phyloP scores from a whole-genome alignment of 164 flowering plant genomes.

The Berberis thunbergii region DNA sequence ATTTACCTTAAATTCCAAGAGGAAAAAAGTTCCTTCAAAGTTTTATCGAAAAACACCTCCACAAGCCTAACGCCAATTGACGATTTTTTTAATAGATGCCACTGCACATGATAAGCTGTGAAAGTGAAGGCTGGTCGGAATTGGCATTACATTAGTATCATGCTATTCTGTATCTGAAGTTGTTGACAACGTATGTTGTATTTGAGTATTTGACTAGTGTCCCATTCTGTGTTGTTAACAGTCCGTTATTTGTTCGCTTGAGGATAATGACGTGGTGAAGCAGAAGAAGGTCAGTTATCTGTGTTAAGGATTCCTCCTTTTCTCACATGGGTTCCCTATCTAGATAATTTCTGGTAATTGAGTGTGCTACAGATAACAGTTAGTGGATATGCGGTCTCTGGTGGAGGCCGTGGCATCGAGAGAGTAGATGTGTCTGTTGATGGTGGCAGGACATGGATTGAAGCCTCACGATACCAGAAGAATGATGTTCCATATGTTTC shows the following conservation, averaged over 20 bases:
- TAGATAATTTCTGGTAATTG: background rate
- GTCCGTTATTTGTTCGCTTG: conserved; percentile 87
- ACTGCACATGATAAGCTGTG: no score
- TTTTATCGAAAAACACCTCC: no score
- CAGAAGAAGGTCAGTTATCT: conserved; percentile 64
- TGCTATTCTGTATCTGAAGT: no score
- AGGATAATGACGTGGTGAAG: conserved; percentile 51
- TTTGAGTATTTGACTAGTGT: background rate
- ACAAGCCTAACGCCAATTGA: no score
- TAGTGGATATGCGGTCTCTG: conserved; percentile 87
- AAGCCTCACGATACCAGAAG: conserved; percentile 72
- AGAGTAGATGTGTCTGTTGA: conserved; percentile 85
- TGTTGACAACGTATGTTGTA: no score
- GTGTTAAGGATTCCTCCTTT: background rate
- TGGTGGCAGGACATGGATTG: conserved; percentile 90
- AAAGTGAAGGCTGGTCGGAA: no score
- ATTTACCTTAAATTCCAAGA: no score
- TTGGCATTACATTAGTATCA: no score
- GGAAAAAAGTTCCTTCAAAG: no score
- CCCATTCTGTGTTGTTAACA: conserved; percentile 19
- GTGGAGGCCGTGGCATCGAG: conserved; percentile 97
- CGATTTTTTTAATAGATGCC: no score
- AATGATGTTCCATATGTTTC: conserved; percentile 34
- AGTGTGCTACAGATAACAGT: conserved; percentile 43
- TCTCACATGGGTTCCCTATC: no score